Conservation (phyloP, 2,329 filamentous ascomycete species). For the Botrytis pseudocinerea region DNA sequence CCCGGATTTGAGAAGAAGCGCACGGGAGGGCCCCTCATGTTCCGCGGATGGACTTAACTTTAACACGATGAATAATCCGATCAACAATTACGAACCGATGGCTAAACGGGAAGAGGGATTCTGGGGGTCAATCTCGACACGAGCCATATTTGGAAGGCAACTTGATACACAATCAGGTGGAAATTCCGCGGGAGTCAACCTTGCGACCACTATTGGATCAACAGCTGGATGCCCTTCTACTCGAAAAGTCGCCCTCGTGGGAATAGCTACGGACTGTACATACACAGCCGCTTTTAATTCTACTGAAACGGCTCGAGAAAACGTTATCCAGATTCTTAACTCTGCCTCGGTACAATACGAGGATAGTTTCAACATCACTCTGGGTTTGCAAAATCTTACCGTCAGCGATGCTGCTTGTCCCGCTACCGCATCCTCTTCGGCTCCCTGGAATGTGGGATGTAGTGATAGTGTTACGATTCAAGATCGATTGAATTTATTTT, state of each 20-base stretch:
- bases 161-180: constrained; percentile 69
- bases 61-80: constrained; percentile 73
- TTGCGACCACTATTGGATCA: constrained; percentile 76
- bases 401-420: constrained; percentile 77
- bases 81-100: constrained; percentile 50
- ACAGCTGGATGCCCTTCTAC: constrained; percentile 83
- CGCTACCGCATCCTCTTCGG: constrained; percentile 61
- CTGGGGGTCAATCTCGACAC: constrained; percentile 62
- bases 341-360: constrained; percentile 86
- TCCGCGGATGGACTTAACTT: constrained; percentile 74
- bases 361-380: constrained; percentile 87
- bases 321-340: constrained; percentile 83
- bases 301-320: constrained; percentile 63
- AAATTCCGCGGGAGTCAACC: constrained; percentile 77
- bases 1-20: constrained; percentile 37
- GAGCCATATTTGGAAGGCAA: constrained; percentile 71
- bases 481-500: constrained; percentile 82
- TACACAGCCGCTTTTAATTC: constrained; percentile 74
- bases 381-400: constrained; percentile 84
- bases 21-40: constrained; percentile 55
- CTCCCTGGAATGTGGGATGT: constrained; percentile 85
- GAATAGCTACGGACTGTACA: constrained; percentile 89
- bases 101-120: constrained; percentile 51
- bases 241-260: constrained; percentile 88
- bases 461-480: constrained; percentile 63